Conservation (phyloP, 345 rosid genomes). For the Salix brachista region DNA sequence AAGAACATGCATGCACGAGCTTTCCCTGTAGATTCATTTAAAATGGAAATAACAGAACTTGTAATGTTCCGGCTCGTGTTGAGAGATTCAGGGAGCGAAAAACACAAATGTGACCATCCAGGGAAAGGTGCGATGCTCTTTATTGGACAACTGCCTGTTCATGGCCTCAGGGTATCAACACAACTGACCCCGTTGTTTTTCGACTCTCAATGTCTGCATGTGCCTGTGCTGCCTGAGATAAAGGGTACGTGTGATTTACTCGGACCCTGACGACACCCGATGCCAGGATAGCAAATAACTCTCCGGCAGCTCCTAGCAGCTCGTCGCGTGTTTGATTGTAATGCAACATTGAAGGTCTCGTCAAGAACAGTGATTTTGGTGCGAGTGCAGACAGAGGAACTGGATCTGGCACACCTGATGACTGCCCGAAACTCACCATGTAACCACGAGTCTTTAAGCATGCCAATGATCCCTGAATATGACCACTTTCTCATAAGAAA, state of each 20-base stretch:
- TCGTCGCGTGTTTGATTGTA: conserved; percentile 67
- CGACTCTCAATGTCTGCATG: conserved; percentile 73
- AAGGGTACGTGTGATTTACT: conserved; percentile 66
- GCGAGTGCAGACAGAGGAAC: conserved; percentile 65
- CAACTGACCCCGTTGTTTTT: conserved; percentile 45
- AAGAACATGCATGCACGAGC: no score
- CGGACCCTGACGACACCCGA: conserved; percentile 59
- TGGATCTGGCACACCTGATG: conserved; percentile 78
- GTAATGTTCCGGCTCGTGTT: no score
- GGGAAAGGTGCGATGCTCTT: no score
- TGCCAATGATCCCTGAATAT: conserved; percentile 68
- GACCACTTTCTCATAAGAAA: neutral
- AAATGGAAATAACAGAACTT: no score
- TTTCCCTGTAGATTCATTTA: no score
- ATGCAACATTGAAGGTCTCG: conserved; percentile 71
- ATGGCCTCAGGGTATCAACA: no score
- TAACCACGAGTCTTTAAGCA: conserved; percentile 73
- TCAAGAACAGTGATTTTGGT: conserved; percentile 70
- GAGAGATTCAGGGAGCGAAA: no score
- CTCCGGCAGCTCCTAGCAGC: conserved; percentile 66
- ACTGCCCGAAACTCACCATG: conserved; percentile 88
- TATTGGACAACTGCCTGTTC: no score
- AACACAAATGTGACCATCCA: no score
- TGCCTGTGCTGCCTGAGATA: conserved; percentile 69
- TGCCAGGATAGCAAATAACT: conserved; percentile 56